Percentiles rank a stretch among this genome's conserved stretches.
These are phyloP conservation scores for Amanita polypyramis DNA, from an alignment of 768 basidiomycete genomes.

Conservation along the genomic window DNA sequence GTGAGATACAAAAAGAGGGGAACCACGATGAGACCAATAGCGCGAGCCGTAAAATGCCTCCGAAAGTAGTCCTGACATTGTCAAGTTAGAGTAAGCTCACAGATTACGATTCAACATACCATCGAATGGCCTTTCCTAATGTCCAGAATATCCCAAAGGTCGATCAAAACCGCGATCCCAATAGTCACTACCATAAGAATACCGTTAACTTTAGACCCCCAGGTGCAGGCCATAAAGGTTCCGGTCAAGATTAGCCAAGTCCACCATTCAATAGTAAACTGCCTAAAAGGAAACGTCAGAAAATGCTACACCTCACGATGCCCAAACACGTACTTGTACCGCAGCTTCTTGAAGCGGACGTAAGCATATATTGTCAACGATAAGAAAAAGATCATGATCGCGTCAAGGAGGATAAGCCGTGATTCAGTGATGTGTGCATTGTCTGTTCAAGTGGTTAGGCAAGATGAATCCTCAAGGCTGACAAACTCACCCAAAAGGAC, in stretches of 20 bases:
- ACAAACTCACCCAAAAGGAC: conserved; percentile 72
- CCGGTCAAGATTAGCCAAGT: conserved; percentile 87
- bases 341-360: conserved; percentile 88
- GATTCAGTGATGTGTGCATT: conserved; percentile 94
- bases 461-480: not conserved
- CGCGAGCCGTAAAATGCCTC: conserved; percentile 82
- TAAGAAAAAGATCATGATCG: conserved; percentile 93
- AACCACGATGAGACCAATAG: conserved; percentile 74
- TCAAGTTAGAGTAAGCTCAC: conserved; percentile 2
- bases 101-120: conserved; percentile 29
- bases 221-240: conserved; percentile 88
- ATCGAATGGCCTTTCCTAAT: conserved; percentile 69
- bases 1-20: conserved; percentile 87
- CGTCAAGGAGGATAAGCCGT: conserved; percentile 93
- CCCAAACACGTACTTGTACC: conserved; percentile 55
- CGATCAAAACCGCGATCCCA: conserved; percentile 84
- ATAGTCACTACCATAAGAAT: conserved; percentile 83
- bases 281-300: conserved; percentile 31
- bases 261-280: conserved; percentile 91
- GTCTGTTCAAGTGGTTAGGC: conserved; percentile 37
- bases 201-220: conserved; percentile 98
- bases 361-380: conserved; percentile 88
- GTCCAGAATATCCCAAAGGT: conserved; percentile 93
- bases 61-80: conserved; percentile 69
- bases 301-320: not conserved